Evolutionary conservation across 305 asterid species (phyloP).

Genomic region (Andrographis paniculata): DNA sequence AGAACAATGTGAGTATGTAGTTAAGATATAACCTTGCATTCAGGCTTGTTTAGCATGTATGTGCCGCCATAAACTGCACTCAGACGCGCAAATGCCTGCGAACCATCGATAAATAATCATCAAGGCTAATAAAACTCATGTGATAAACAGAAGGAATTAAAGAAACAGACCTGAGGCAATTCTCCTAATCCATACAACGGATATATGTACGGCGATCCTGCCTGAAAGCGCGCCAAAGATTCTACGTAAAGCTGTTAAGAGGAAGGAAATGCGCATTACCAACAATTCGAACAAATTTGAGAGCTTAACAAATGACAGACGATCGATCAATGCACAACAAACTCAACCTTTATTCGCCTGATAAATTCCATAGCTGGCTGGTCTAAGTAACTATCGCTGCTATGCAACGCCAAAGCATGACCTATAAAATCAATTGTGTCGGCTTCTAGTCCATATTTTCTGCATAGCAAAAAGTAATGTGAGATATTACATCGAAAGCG

Average conservation of each 20-base stretch:
- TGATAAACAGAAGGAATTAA: conserved; percentile 12
- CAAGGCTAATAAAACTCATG: conserved; percentile 12
- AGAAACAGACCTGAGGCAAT: conserved; percentile 77
- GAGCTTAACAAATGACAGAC: too few relatives aligned
- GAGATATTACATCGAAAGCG: neutral
- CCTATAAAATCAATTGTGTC: conserved; percentile 88
- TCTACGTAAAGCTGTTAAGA: conserved; percentile 79
- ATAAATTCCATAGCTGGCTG: conserved; percentile 78
- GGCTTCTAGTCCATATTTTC: conserved; percentile 88
- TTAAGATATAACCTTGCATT: conserved; percentile 57
- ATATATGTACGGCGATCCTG: conserved; percentile 94
- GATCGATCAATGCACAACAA: too few relatives aligned
- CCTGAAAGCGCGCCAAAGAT: conserved; percentile 87
- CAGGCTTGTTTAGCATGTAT: conserved; percentile 94
- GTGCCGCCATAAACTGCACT: conserved; percentile 99
- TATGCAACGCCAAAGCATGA: conserved; percentile 84
- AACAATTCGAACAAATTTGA: neutral
- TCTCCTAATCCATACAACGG: conserved; percentile 96
- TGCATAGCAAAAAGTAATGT: conserved; percentile 26
- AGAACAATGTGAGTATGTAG: too few relatives aligned
- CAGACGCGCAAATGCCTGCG: conserved; percentile 93
- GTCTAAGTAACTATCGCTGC: conserved; percentile 64
- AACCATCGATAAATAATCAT: neutral
- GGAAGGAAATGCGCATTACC: conserved; percentile 1
- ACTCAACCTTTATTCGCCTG: conserved; percentile 75